Evolutionary conservation across 2,329 filamentous ascomycete genomes (phyloP).

Genomic region (Colletotrichum sublineola): DNA sequence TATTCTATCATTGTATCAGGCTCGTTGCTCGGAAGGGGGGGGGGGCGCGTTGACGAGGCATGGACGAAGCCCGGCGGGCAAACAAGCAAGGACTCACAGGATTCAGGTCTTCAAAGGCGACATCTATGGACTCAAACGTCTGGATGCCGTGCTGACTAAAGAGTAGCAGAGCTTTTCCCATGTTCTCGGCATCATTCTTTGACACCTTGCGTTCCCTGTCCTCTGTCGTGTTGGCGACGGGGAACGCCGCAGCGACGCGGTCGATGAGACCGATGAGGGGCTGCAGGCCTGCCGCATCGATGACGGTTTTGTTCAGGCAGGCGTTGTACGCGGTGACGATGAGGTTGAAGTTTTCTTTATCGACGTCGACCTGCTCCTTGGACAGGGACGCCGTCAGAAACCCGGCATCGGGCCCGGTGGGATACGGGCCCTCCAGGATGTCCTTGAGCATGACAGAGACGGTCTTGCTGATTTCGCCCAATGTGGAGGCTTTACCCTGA

Average conservation of each 20-base stretch:
- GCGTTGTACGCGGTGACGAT: slow-evolving; percentile 74
- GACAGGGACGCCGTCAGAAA: slow-evolving; percentile 42
- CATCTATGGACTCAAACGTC: slow-evolving; percentile 53
- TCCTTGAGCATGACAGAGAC: slow-evolving; percentile 70
- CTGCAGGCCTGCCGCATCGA: slow-evolving; percentile 66
- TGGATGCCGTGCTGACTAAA: slow-evolving; percentile 60
- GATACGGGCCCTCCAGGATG: slow-evolving; percentile 71
- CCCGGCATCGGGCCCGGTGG: slow-evolving; percentile 53
- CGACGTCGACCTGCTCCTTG: slow-evolving; percentile 58
- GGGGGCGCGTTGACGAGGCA: background rate
- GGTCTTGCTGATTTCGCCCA: slow-evolving; percentile 70
- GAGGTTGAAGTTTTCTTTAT: slow-evolving; percentile 74
- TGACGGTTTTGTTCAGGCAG: slow-evolving; percentile 72
- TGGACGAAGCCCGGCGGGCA: background rate
- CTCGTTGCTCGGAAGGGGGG: slow-evolving; percentile 54
- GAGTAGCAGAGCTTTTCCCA: slow-evolving; percentile 56
- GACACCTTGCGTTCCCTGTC: slow-evolving; percentile 46
- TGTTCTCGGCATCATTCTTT: slow-evolving; percentile 19
- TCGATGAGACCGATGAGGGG: slow-evolving; percentile 70
- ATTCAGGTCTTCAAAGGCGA: slow-evolving; percentile 58
- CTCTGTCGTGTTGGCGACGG: slow-evolving; percentile 45
- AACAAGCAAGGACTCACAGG: slow-evolving; percentile 45
- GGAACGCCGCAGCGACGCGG: slow-evolving; percentile 45
- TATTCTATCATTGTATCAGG: slow-evolving; percentile 68
- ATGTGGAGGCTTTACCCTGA: slow-evolving; percentile 69